Evolutionary conservation across 75 land plant species (phyloP), one percentile per base, ranked within the genome.

Genomic region (Gnetum montanum): DNA sequence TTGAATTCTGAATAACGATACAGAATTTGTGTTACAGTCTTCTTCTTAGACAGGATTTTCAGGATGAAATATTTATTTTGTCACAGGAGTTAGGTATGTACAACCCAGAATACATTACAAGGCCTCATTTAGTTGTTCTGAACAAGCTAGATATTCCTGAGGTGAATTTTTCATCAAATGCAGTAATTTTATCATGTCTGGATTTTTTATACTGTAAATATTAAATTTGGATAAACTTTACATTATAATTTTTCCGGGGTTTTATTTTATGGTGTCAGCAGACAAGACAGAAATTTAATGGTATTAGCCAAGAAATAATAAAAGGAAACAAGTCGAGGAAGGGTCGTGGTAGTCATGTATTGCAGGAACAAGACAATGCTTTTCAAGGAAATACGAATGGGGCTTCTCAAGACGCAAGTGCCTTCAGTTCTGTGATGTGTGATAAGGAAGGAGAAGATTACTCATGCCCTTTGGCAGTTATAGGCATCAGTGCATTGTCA

Each of bases 11-110:
- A 11, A 28, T 49, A 13, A 11, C 13, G 0, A 27, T 23, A 27
- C 4, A 5, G 18, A 49, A 6, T 27, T 16, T 12, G 10, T 48
- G 26, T 48, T 1, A 28, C 12, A 15, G 12, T 49, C 5, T 46
- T 24, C n/a, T 49, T 10, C 26, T 26, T 26, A 15, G 26, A 25
- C 34, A 31, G 15, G 31, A 18, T 13, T 23, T 24, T 51, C 22
- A 4, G n/a, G 20, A 30, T 15, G 25, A 35, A 51, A 50, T n/a
- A 7, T 51, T 31, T 12, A 18, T 36, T 23, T 62, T 34, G 49
- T 46, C 77, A 57, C 82, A 94, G 90, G 99, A 95, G 71, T 61
- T 95, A 57, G 80, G 78, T 29, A 86, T 95, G 84, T 95, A 95
- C 74, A 95, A 95, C 63, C 91, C 96, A 45, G 66, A 76, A 25